Percentiles rank a stretch among this genome's conserved stretches.
Conservation (phyloP, 2,329 filamentous ascomycete species). For the Aspergillus quadrilineatus region DNA sequence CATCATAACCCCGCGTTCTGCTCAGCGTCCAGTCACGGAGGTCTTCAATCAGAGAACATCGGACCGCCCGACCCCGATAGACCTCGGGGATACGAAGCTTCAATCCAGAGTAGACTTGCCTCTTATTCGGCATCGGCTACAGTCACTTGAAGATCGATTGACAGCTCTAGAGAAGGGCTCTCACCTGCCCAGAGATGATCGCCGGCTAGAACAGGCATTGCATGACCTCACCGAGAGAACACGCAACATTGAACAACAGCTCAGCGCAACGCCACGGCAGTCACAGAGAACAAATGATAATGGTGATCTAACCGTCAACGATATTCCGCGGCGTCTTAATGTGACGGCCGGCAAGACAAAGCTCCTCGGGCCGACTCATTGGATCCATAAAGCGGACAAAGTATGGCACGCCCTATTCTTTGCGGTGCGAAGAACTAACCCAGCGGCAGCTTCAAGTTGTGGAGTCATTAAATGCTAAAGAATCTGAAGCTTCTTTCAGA, state of each 20-base stretch:
- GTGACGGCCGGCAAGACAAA: conserved; percentile 15
- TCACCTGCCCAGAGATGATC: not conserved
- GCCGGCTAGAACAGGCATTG: conserved; percentile 3
- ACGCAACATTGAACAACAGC: conserved; percentile 7
- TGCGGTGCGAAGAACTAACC: not conserved
- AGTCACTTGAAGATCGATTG: conserved; percentile 8
- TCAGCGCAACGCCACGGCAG: not conserved
- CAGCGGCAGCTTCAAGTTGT: conserved; percentile 11
- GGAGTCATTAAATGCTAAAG: conserved; percentile 6
- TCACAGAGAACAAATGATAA: not conserved
- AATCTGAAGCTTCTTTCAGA: conserved; percentile 11
- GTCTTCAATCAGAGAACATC: not conserved
- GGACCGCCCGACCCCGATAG: not conserved
- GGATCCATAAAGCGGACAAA: conserved; percentile 15
- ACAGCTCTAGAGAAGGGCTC: not conserved
- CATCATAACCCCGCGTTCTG: conserved; percentile 11
- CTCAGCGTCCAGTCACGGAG: not conserved
- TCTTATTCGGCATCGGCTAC: conserved; percentile 9
- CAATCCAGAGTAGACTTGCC: not conserved
- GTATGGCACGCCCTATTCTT: not conserved
- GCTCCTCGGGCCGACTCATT: conserved; percentile 18
- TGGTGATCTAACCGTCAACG: not conserved
- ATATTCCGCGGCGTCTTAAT: conserved; percentile 11
- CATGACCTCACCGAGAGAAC: conserved; percentile 9
- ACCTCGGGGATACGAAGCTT: not conserved